Percentiles rank a stretch among this genome's conserved stretches.
These are phyloP conservation scores for Candida pini DNA, from an alignment of 805 yeast species.

Conservation along the genomic window DNA sequence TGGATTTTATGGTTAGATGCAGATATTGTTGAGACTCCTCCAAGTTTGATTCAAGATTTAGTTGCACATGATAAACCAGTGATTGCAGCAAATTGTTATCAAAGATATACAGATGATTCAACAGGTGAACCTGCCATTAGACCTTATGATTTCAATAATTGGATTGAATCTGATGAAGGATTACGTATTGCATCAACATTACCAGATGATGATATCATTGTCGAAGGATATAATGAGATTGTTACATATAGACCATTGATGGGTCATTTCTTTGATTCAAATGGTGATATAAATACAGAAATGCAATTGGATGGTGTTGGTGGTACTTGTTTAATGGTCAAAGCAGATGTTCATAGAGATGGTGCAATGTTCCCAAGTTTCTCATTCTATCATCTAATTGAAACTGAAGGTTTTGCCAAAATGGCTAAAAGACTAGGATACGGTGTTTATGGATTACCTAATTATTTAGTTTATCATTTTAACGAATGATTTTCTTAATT, in stretches of 20 bases:
- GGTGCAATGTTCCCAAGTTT: slow-evolving; percentile 99
- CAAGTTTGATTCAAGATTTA: slow-evolving; percentile 79
- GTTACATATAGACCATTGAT: slow-evolving; percentile 92
- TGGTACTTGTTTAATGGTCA: slow-evolving; percentile 92
- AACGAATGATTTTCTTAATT: slow-evolving; percentile 57
- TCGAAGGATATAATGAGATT: slow-evolving; percentile 90
- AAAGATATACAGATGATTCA: slow-evolving; percentile 60
- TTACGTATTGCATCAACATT: slow-evolving; percentile 62
- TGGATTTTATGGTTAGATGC: slow-evolving; percentile 98
- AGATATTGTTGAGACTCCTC: slow-evolving; percentile 87
- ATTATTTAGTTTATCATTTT: slow-evolving; percentile 86
- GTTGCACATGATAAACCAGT: slow-evolving; percentile 81
- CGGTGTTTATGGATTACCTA: slow-evolving; percentile 87
- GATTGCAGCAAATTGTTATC: slow-evolving; percentile 89
- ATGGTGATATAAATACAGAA: slow-evolving; percentile 57
- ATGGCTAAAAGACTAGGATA: slow-evolving; percentile 96
- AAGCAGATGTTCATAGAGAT: slow-evolving; percentile 97
- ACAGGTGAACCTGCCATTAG: slow-evolving; percentile 55
- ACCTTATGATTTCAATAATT: slow-evolving; percentile 93
- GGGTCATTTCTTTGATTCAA: slow-evolving; percentile 77
- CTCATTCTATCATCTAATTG: slow-evolving; percentile 94
- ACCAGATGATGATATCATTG: slow-evolving; percentile 85
- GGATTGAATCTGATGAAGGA: slow-evolving; percentile 86
- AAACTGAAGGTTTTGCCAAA: slow-evolving; percentile 97
- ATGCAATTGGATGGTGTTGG: slow-evolving; percentile 96